These are phyloP conservation scores for Syncephalastrum sp. DNA, from an alignment of 371 early-diverging fungal species.

Conservation along the genomic window DNA sequence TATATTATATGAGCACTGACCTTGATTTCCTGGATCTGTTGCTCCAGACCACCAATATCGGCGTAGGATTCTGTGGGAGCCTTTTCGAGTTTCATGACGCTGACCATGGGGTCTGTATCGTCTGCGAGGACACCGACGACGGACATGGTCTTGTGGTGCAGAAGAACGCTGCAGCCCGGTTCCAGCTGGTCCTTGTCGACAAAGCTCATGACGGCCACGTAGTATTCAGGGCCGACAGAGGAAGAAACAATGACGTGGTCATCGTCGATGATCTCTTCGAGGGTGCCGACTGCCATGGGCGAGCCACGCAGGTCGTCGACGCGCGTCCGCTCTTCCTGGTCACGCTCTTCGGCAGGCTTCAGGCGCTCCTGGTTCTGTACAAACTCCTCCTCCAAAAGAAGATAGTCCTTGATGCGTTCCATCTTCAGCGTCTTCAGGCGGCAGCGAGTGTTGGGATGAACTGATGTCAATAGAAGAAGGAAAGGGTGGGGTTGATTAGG, in stretches of 20 bases:
- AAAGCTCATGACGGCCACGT: conserved; percentile 98
- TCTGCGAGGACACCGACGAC: conserved; percentile 97
- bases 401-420: conserved; percentile 97
- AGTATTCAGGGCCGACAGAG: conserved; percentile 97
- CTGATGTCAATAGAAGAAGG: conserved; percentile 35
- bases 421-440: conserved; percentile 94
- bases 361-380: conserved; percentile 95
- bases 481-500: no score
- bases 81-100: conserved; percentile 99
- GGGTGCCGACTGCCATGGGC: conserved; percentile 98
- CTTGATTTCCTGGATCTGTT: conserved; percentile 99
- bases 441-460: conserved; percentile 96
- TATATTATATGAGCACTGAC: conserved; percentile 4
- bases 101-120: conserved; percentile 99
- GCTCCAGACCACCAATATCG: conserved; percentile 99
- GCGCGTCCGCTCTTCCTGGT: conserved; percentile 89
- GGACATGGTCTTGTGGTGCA: conserved; percentile 96
- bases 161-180: conserved; percentile 97
- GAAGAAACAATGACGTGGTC: conserved; percentile 99
- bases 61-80: conserved; percentile 99
- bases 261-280: conserved; percentile 99
- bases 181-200: conserved; percentile 99
- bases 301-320: conserved; percentile 99
- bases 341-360: conserved; percentile 95
- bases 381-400: conserved; percentile 98